Conservation (phyloP, 2,329 filamentous ascomycete species). For the Ophiognomonia clavigignenti-juglandacearum region DNA sequence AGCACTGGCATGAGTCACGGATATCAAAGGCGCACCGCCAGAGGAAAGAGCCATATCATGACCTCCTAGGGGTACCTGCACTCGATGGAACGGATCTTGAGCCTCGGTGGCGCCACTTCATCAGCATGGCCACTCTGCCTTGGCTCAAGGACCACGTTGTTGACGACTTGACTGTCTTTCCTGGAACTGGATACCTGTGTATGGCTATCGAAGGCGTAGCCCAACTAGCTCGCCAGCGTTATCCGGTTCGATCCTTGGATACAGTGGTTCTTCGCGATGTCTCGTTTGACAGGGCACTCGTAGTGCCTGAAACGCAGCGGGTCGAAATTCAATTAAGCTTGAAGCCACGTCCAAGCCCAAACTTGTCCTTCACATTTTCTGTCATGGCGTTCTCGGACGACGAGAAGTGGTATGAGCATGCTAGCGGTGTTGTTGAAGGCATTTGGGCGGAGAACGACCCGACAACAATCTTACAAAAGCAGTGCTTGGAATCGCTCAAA, state of each 20-base stretch:
- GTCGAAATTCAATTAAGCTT: conserved; percentile 2
- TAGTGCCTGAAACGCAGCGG: neutral
- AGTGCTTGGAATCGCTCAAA: neutral
- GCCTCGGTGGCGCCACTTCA: conserved; percentile 16
- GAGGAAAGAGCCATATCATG: conserved; percentile 30
- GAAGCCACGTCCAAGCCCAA: neutral
- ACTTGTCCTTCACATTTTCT: neutral
- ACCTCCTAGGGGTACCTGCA: conserved; percentile 32
- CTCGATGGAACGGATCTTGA: conserved; percentile 17
- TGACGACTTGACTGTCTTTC: conserved; percentile 19
- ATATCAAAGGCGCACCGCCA: conserved; percentile 28
- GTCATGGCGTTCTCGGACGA: neutral
- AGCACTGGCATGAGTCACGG: conserved; percentile 34
- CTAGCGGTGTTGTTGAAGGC: neutral
- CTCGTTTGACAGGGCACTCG: neutral
- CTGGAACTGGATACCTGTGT: conserved; percentile 13
- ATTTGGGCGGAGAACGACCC: neutral
- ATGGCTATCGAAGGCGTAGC: conserved; percentile 18
- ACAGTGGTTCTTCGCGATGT: neutral
- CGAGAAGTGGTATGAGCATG: neutral
- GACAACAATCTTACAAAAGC: too few species aligned
- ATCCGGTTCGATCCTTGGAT: neutral
- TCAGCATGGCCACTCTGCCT: conserved; percentile 22
- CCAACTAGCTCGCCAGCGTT: conserved; percentile 11
- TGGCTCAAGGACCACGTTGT: conserved; percentile 27